These are phyloP conservation scores for Ophiosphaerella herpotricha DNA, from an alignment of 2,329 filamentous ascomycete species.

Conservation along the genomic window DNA sequence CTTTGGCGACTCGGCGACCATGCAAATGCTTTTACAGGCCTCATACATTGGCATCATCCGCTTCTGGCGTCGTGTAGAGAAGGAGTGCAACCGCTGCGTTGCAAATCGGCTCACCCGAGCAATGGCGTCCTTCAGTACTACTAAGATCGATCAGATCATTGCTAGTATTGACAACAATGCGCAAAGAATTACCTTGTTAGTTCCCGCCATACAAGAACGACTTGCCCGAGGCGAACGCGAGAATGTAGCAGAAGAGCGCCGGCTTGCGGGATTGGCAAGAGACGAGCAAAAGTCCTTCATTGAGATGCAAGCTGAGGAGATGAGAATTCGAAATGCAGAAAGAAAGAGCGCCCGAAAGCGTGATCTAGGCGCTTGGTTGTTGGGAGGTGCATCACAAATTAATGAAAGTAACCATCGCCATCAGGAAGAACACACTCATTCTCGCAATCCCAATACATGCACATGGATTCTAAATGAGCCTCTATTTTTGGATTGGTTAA, in stretches of 20 bases:
- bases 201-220: constrained; percentile 3
- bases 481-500: neutral
- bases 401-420: constrained; percentile 4
- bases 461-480: neutral
- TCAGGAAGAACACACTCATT: neutral
- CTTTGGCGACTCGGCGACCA: neutral
- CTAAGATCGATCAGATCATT: neutral
- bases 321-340: constrained; percentile 1
- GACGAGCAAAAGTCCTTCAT: constrained; percentile 1
- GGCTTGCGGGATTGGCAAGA: constrained; percentile 1
- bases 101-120: constrained; percentile 1
- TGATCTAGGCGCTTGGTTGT: neutral
- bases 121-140: constrained; percentile 3
- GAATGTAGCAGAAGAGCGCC: constrained; percentile 2
- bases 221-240: constrained; percentile 3
- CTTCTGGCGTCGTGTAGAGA: constrained; percentile 3
- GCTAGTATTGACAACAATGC: constrained; percentile 2
- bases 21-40: constrained; percentile 1
- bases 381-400: neutral
- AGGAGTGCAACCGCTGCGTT: constrained; percentile 3
- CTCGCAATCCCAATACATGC: constrained; percentile 1
- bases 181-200: constrained; percentile 1
- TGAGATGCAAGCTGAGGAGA: constrained; percentile 2
- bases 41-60: constrained; percentile 4
- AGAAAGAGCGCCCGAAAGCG: neutral